These are phyloP conservation scores for Diaporthe vexans DNA, from an alignment of 2,329 filamentous ascomycete species.

Conservation along the genomic window DNA sequence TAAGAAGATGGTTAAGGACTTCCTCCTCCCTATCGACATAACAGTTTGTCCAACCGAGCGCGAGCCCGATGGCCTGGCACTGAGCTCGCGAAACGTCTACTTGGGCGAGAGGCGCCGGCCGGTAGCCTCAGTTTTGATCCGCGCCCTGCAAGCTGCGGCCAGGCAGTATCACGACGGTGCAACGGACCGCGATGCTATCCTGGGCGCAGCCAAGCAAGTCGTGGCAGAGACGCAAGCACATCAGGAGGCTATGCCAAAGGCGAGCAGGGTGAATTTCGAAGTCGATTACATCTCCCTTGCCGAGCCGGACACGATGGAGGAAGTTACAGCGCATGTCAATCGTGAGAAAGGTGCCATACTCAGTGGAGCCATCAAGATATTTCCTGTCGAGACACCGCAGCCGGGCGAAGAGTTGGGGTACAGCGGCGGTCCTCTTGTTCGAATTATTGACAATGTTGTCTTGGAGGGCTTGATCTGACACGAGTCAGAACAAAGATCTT, in stretches of 20 bases:
- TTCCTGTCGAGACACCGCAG: slow-evolving; percentile 79
- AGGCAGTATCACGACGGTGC: slow-evolving; percentile 70
- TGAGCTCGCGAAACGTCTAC: slow-evolving; percentile 95
- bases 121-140: slow-evolving; percentile 79
- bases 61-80: slow-evolving; percentile 82
- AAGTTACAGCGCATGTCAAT: slow-evolving; percentile 78
- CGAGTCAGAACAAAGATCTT: neutral
- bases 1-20: slow-evolving; percentile 87
- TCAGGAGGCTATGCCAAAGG: slow-evolving; percentile 72
- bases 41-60: slow-evolving; percentile 81
- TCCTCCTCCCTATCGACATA: slow-evolving; percentile 83
- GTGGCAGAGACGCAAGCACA: slow-evolving; percentile 67
- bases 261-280: slow-evolving; percentile 79
- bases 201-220: slow-evolving; percentile 78
- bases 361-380: slow-evolving; percentile 92
- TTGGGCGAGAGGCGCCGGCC: slow-evolving; percentile 81
- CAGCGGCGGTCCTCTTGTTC: slow-evolving; percentile 80
- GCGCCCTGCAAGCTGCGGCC: slow-evolving; percentile 79
- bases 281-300: slow-evolving; percentile 94
- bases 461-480: slow-evolving; percentile 52
- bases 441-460: slow-evolving; percentile 95
- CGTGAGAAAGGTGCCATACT: slow-evolving; percentile 81
- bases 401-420: slow-evolving; percentile 82
- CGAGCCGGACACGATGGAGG: slow-evolving; percentile 85
- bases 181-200: slow-evolving; percentile 73